These are phyloP conservation scores for Staphylotrichum longicolle DNA, from an alignment of 495 filamentous ascomycete genomes.

Conservation along the genomic window DNA sequence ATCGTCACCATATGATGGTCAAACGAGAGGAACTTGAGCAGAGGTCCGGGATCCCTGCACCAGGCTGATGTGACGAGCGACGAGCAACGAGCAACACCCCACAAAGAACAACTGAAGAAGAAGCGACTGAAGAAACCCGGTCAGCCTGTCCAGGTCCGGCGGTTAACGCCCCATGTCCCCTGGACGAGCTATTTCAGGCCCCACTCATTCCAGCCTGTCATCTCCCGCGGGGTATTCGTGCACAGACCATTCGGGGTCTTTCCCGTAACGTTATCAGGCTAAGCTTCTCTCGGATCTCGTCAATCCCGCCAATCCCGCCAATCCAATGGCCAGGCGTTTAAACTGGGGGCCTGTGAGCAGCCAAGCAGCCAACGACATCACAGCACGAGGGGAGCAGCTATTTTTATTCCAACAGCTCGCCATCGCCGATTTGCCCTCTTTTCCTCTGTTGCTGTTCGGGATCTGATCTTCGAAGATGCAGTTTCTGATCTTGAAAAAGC, in stretches of 20 bases:
- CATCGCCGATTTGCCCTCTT: neutral
- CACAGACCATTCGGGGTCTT: neutral
- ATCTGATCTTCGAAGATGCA: neutral
- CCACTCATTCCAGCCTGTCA: neutral
- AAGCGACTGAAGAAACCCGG: neutral
- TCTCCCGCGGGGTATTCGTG: neutral
- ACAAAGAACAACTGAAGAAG: slow-evolving; percentile 1
- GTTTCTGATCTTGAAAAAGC: neutral
- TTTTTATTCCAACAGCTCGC: neutral
- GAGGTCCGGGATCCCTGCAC: too few relatives aligned
- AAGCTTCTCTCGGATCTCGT: slow-evolving; percentile 3
- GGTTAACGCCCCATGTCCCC: slow-evolving; percentile 6
- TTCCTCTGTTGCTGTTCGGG: neutral
- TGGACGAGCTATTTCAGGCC: neutral
- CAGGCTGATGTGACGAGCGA: too few relatives aligned
- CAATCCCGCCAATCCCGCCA: slow-evolving; percentile 13
- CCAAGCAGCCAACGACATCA: slow-evolving; percentile 2
- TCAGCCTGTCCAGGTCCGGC: neutral
- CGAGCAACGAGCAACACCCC: neutral
- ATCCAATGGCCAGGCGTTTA: slow-evolving; percentile 14
- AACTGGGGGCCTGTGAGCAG: neutral
- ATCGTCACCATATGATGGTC: too few relatives aligned
- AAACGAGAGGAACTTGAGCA: too few relatives aligned
- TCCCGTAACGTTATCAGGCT: neutral
- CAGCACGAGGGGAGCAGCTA: neutral